Percentiles rank a stretch among this genome's conserved stretches.
phyloP scores from a whole-genome alignment of 129 eudicot genomes.

The Flaveria bidentis region DNA sequence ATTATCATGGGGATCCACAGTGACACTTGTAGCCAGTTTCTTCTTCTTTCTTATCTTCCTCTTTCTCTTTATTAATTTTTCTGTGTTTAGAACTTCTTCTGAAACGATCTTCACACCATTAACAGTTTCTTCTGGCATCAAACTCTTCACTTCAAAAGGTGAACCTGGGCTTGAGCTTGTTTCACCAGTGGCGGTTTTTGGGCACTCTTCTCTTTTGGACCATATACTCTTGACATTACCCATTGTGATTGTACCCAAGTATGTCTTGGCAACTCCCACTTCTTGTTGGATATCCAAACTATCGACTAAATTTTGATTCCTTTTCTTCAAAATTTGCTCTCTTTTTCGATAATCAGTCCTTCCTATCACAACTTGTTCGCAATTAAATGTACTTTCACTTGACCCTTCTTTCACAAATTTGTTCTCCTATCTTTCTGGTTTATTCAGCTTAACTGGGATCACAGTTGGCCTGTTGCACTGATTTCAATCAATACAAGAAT shows the following conservation, averaged over 20 bases:
- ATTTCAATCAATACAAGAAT: not conserved
- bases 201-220: conserved; percentile 22
- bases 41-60: conserved; percentile 17
- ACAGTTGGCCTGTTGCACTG: not conserved
- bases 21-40: conserved; percentile 2
- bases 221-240: conserved; percentile 16
- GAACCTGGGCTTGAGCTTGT: conserved; percentile 9
- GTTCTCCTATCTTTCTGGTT: not conserved
- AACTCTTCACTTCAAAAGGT: conserved; percentile 8
- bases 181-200: conserved; percentile 20
- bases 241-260: not conserved
- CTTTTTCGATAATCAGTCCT: not conserved
- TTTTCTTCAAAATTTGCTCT: conserved; percentile 4
- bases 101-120: conserved; percentile 12
- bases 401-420: not conserved
- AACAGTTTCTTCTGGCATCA: conserved; percentile 25
- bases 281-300: not conserved
- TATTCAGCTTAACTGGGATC: not conserved
- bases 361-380: not conserved
- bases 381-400: not conserved
- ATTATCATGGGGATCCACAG: conserved; percentile 3
- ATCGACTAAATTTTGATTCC: not conserved
- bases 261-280: not conserved
- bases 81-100: conserved; percentile 12
- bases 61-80: conserved; percentile 25